These are phyloP conservation scores for Brassica balearica DNA, from an alignment of 441 rosid genomes.

Conservation along the genomic window DNA sequence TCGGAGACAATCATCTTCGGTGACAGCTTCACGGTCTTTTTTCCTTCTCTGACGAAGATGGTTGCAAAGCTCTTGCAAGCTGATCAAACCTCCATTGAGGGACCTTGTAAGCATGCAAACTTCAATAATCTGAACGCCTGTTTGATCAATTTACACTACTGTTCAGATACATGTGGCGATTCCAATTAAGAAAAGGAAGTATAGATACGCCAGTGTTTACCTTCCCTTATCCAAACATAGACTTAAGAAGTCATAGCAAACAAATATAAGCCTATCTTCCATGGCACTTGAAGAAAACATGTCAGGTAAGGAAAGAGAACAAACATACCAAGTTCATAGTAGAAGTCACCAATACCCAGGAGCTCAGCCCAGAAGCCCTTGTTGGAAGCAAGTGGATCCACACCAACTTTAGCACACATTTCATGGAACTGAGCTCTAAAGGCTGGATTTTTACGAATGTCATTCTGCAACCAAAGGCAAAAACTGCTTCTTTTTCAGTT, in stretches of 20 bases:
- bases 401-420: constrained; percentile 97
- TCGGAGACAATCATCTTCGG: constrained; percentile 98
- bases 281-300: neutral
- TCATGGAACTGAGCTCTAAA: constrained; percentile 92
- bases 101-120: constrained; percentile 93
- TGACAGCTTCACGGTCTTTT: constrained; percentile 79
- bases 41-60: constrained; percentile 77
- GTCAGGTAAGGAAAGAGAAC: neutral
- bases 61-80: constrained; percentile 79
- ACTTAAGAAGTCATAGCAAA: constrained; percentile 10
- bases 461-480: constrained; percentile 61
- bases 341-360: constrained; percentile 92
- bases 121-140: constrained; percentile 94
- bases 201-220: neutral
- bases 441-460: constrained; percentile 84
- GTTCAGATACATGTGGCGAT: neutral
- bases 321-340: constrained; percentile 79
- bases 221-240: neutral
- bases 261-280: neutral
- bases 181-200: neutral
- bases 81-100: constrained; percentile 89
- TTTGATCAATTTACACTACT: constrained; percentile 44
- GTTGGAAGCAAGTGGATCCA: constrained; percentile 90
- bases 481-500: neutral
- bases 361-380: constrained; percentile 98